These are phyloP conservation scores for Canna indica DNA, from an alignment of 176 grass and related monocot species.

Conservation along the genomic window DNA sequence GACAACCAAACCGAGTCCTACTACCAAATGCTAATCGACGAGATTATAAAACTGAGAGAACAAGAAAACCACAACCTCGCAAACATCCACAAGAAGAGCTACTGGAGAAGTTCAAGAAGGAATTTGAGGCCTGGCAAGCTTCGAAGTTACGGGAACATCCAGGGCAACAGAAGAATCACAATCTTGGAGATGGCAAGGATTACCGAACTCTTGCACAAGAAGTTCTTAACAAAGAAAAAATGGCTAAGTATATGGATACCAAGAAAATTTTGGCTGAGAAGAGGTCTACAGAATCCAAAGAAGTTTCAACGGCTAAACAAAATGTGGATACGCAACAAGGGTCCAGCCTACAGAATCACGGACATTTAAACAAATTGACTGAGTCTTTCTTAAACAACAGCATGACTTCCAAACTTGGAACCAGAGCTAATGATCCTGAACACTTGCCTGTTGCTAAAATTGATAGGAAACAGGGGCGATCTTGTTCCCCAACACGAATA, in stretches of 20 bases:
- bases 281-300: background rate
- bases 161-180: conserved; percentile 8
- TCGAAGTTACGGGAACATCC: conserved; percentile 22
- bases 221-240: conserved; percentile 55
- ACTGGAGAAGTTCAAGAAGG: conserved; percentile 59
- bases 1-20: conserved; percentile 27
- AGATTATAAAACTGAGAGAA: conserved; percentile 24
- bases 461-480: conserved; percentile 11
- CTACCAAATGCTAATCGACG: conserved; percentile 22
- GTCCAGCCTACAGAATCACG: background rate
- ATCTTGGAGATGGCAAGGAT: conserved; percentile 14
- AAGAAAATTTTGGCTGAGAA: conserved; percentile 5
- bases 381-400: background rate
- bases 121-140: conserved; percentile 62
- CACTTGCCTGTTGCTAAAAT: conserved; percentile 1
- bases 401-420: background rate
- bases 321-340: conserved; percentile 6
- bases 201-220: conserved; percentile 57
- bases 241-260: conserved; percentile 36
- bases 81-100: conserved; percentile 65
- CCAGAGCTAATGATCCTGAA: conserved; percentile 4
- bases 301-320: background rate
- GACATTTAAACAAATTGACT: background rate
- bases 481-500: conserved; percentile 28
- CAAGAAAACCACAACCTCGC: conserved; percentile 9